A percentile compares a stretch with the other conserved stretches of the same genome.
These are phyloP conservation scores for Clathrospora elynae DNA, from an alignment of 2,329 filamentous ascomycete genomes.

Conservation along the genomic window DNA sequence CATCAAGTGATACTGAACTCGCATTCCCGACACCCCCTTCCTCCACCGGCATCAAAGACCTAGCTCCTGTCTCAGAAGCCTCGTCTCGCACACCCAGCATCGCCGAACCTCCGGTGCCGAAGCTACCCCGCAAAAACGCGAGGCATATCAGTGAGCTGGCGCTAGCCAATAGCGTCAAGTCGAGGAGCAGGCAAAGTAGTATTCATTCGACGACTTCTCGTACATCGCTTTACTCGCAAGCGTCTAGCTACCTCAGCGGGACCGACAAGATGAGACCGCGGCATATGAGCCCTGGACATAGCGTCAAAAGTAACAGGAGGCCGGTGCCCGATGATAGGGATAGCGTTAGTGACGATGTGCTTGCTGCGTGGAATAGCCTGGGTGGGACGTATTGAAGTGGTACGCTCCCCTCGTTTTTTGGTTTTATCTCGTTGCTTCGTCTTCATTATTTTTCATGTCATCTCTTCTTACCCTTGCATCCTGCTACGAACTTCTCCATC, in stretches of 20 bases:
- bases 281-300: conserved; percentile 30
- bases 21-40: conserved; percentile 26
- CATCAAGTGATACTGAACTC: conserved; percentile 41
- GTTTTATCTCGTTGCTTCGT: neutral
- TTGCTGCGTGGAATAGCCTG: conserved; percentile 55
- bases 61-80: conserved; percentile 30
- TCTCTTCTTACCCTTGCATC: no score
- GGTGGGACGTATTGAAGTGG: conserved; percentile 48
- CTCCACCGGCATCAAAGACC: conserved; percentile 17
- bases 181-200: conserved; percentile 30
- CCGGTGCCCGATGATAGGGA: conserved; percentile 26
- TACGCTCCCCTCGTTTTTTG: no score
- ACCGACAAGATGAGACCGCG: conserved; percentile 21
- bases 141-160: conserved; percentile 25
- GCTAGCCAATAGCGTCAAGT: conserved; percentile 15
- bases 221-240: conserved; percentile 21
- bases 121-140: conserved; percentile 20
- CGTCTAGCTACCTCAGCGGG: conserved; percentile 11
- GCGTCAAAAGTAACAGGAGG: conserved; percentile 28
- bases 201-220: conserved; percentile 24
- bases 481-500: no score
- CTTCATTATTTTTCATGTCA: no score
- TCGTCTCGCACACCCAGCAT: conserved; percentile 32
- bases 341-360: conserved; percentile 54
- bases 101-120: conserved; percentile 23